These are phyloP conservation scores for Backusella circina DNA, from an alignment of 192 early-diverging fungal genomes.

Conservation along the genomic window DNA sequence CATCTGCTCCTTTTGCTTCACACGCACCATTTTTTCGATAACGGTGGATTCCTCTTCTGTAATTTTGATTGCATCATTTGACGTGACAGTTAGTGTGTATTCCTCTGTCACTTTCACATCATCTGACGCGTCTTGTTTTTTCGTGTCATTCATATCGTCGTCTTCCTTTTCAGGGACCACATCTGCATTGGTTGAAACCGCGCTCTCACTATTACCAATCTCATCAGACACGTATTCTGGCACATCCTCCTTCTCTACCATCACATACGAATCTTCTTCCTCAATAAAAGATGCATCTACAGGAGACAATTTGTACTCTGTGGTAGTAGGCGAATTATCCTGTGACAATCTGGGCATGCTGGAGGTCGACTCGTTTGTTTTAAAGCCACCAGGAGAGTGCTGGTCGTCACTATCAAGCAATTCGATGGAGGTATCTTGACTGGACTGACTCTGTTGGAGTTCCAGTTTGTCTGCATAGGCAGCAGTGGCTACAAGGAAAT, in stretches of 20 bases:
- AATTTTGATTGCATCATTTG: background rate
- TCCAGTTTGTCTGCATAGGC: background rate
- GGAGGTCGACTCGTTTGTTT: no score
- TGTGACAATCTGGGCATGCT: background rate
- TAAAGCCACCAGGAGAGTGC: background rate
- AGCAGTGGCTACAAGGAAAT: background rate
- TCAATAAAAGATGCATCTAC: background rate
- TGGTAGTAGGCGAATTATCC: background rate
- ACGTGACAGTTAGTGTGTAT: background rate
- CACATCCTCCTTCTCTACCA: background rate
- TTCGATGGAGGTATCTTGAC: background rate
- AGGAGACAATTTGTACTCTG: background rate
- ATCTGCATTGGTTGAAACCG: no score
- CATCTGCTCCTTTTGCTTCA: background rate
- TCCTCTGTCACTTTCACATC: background rate
- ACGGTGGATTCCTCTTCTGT: background rate
- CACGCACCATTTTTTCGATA: background rate
- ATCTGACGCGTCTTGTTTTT: background rate
- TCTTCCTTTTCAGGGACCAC: background rate
- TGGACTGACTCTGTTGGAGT: background rate
- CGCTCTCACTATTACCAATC: no score
- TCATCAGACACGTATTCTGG: background rate
- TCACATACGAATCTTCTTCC: background rate
- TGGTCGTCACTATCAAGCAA: background rate
- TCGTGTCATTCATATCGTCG: background rate